A percentile compares a stretch with the other conserved stretches of the same genome.
Evolutionary conservation across 495 filamentous ascomycete species (phyloP).

Genomic region (Daldinia caldariorum): DNA sequence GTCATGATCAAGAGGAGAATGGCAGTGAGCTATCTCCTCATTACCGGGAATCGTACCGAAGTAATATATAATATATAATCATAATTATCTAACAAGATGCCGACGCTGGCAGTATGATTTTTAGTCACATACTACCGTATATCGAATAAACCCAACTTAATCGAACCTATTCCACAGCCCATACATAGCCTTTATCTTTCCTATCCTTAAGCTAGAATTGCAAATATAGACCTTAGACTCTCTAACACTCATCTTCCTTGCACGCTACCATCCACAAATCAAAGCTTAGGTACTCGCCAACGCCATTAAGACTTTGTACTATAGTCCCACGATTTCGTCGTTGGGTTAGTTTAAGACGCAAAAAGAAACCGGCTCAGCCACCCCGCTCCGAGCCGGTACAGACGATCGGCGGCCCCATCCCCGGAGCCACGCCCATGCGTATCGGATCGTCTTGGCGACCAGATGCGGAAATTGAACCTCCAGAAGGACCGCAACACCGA

Average conservation of each 20-base stretch:
- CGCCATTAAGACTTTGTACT: neutral
- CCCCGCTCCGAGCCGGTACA: slow-evolving; percentile 1
- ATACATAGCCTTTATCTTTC: neutral
- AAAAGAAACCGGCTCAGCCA: neutral
- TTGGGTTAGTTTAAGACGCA: neutral
- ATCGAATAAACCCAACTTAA: slow-evolving; percentile 6
- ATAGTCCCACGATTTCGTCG: neutral
- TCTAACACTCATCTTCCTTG: neutral
- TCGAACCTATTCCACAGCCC: neutral
- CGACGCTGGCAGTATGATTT: neutral
- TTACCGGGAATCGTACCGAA: neutral
- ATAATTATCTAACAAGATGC: neutral
- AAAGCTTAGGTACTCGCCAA: neutral
- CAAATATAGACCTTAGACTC: too few species aligned
- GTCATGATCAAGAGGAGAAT: slow-evolving; percentile 3
- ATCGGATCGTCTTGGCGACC: neutral
- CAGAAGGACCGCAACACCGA: neutral
- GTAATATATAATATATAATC: slow-evolving; percentile 39
- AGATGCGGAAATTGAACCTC: neutral
- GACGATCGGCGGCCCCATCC: slow-evolving; percentile 36
- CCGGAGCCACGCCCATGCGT: slow-evolving; percentile 31
- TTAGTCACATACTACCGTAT: neutral
- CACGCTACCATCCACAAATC: too few species aligned
- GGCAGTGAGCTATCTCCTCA: neutral
- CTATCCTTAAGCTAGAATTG: neutral